Evolutionary conservation across 192 early-diverging fungal species (phyloP).

Genomic region (Oehlia diaphana): DNA sequence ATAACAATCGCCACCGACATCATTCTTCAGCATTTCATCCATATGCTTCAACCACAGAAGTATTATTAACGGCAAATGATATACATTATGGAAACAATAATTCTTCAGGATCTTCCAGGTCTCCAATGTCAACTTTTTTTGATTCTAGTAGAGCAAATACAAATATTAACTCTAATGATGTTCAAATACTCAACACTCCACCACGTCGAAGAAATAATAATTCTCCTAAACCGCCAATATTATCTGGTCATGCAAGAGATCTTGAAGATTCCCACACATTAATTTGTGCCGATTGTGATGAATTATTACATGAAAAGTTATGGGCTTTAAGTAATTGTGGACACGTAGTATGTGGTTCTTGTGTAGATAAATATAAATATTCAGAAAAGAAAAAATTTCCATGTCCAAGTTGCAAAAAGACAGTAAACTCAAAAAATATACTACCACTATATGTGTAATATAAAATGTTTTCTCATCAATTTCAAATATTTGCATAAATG

Average conservation of each 20-base stretch:
- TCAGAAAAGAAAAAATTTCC: neutral
- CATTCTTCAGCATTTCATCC: neutral
- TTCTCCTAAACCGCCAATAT: neutral
- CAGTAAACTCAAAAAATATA: neutral
- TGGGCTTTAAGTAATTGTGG: conserved; percentile 11
- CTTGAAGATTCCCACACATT: neutral
- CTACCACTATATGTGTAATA: conserved; percentile 13
- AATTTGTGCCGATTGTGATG: conserved; percentile 3
- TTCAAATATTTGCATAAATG: neutral
- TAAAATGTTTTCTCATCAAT: neutral
- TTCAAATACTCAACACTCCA: neutral
- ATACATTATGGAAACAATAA: neutral
- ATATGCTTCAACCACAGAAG: too few species aligned
- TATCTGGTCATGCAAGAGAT: neutral
- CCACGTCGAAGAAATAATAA: neutral
- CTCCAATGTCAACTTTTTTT: neutral
- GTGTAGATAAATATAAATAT: neutral
- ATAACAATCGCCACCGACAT: neutral
- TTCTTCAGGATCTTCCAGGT: conserved; percentile 1
- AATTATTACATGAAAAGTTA: conserved; percentile 6
- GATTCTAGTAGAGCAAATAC: neutral
- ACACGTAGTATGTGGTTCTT: conserved; percentile 10
- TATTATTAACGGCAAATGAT: neutral
- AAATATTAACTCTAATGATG: neutral
- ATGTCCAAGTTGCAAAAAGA: conserved; percentile 2